Percentiles rank a stretch among this genome's conserved stretches.
Conservation (phyloP, 345 rosid genomes). For the Eucalyptus caleyi region DNA sequence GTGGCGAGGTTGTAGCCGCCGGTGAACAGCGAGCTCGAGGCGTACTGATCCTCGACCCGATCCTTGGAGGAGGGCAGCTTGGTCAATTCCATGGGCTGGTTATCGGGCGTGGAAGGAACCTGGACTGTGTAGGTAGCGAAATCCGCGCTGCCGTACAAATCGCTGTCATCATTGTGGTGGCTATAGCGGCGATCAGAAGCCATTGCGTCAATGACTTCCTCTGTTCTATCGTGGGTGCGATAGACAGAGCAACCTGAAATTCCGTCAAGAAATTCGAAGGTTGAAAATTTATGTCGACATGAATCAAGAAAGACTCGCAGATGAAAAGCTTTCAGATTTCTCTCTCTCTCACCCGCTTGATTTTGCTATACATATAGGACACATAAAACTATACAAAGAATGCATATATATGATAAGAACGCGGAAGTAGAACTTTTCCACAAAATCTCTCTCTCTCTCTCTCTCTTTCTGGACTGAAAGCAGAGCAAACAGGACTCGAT, state of each 20-base stretch:
- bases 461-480: neutral
- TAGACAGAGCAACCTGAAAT: constrained; percentile 1
- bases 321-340: neutral
- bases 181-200: constrained; percentile 5
- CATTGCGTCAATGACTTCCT: constrained; percentile 9
- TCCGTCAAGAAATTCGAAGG: neutral
- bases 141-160: constrained; percentile 16
- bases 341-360: neutral
- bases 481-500: neutral
- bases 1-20: constrained; percentile 26
- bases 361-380: neutral
- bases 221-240: neutral
- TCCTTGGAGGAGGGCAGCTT: neutral
- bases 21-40: constrained; percentile 30
- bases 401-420: neutral
- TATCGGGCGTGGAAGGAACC: constrained; percentile 61
- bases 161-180: constrained; percentile 33
- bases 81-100: constrained; percentile 14
- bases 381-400: neutral
- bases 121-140: constrained; percentile 30
- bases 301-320: neutral
- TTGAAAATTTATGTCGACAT: neutral
- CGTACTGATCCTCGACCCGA: neutral
- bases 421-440: neutral
- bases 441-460: neutral